Evolutionary conservation across 305 asterid genomes (phyloP), one percentile per base, ranked within the genome.

Genomic region (Fraxinus floribunda): DNA sequence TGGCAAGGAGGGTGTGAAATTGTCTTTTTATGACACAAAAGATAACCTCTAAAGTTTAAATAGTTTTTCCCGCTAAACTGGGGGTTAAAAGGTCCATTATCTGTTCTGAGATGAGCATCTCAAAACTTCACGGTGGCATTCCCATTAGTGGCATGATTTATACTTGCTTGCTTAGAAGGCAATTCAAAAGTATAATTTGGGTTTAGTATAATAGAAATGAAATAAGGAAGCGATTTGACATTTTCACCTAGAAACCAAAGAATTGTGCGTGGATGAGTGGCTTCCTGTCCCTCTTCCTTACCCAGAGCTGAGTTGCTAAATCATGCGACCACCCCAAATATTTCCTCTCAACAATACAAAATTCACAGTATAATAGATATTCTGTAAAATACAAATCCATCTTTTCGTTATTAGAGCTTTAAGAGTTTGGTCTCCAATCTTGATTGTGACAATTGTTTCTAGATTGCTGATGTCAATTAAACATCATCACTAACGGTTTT

Each of bases 401-500:
- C 7, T 24, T 62, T 24, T 62, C 24, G 64, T 55, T 55, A 55
- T 55, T 6, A n/a, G 11, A 57, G 66, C 66, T 18, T 57, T n/a
- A 57, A 55, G 3, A 57, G 66, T 57, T 24, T 62, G 34, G 34
- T 9, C 72, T 62, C 16, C 34, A 62, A 29, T 68, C n/a, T 68
- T 11, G 35, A 26, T 7, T 10, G 18, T 4, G 35, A 11, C 16
- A 29, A 8, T 16, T 68, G 3, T 68, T 68, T 26, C 20, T 68
- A 68, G 32, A 62, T 62, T 60, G 34, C 34, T 22, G 26, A 62
- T 62, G 32, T 62, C 16, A 24, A 22, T 20, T 22, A 62, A 62
- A 62, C 72, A 22, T 62, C n/a, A 66, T 18, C 29, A 13, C 32
- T 73, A 24, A 73, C 29, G 72, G 71, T 64, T 49, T 78, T 83